Base-by-base conservation (phyloP, 495 filamentous ascomycete genomes). In the Neurospora tetraspora region DNA sequence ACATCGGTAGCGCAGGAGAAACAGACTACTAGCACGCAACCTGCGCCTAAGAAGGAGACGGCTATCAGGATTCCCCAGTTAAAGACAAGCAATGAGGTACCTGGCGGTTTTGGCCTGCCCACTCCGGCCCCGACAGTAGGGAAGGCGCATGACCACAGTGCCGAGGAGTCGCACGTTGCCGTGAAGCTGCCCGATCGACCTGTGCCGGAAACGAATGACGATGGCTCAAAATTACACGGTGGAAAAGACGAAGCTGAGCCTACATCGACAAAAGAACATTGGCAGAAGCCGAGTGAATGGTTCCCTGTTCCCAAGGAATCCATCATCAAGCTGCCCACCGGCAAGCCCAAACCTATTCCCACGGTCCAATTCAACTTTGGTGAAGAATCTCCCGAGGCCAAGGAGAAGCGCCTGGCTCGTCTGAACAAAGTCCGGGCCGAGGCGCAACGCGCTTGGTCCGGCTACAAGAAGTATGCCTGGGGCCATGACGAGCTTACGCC, bases 381-480 rank as follows among this genome's bases (percentile, higher is more conserved):
- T 8, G 84, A 88, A 72, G 93, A 97, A 77, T 83, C 88, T 0
- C 79, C 86, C 1, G 80, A 83, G 10, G 88, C 86, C 14, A 90
- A 88, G 73, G 86, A 86, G 72, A 86, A 86, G 73, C 90, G 93
- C 12, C 77, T 91, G 74, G 80, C 85, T 71, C 88, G 91, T 61
- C 87, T 91, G 72, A 83, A 85, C n/a, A 82, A 85, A 85, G 90
- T 98, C 23, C 93, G 90, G 77, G 84, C 89, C 20, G 92, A 93
- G 39, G 94, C 97, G 77, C 76, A 87, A 71, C 91, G 90, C 75
- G 86, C 91, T 0, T 98, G 95, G 94, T 84, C 86, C 12, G 92
- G 92, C 72, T 98, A 98, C 80, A 93, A 89, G 80, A 80, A 87
- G 34, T 86, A 92, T 80, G 95, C 95, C 14, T 97, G 92, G 91